A percentile compares a stretch with the other conserved stretches of the same genome.
Evolutionary conservation across 2,329 filamentous ascomycete species (phyloP).

Genomic region (Aureobasidium sp.): DNA sequence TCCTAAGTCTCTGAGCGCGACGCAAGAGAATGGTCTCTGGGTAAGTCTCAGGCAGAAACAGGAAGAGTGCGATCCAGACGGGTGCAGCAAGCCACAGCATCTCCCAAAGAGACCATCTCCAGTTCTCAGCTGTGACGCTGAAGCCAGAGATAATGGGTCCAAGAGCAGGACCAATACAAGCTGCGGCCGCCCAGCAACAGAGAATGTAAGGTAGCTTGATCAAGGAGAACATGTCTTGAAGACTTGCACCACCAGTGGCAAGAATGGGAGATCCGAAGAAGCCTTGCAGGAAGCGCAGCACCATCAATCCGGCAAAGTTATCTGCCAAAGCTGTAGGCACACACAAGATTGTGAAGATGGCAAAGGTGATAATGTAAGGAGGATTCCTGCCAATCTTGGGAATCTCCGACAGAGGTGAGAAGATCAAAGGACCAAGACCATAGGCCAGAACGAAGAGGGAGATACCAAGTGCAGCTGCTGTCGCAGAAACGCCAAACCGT

Average conservation of each 20-base stretch:
- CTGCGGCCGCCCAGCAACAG: slow-evolving; percentile 51
- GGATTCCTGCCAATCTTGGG: slow-evolving; percentile 60
- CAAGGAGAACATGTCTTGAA: slow-evolving; percentile 53
- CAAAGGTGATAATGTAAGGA: slow-evolving; percentile 61
- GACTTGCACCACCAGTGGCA: slow-evolving; percentile 48
- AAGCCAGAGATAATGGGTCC: slow-evolving; percentile 57
- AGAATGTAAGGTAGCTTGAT: slow-evolving; percentile 52
- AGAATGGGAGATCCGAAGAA: slow-evolving; percentile 61
- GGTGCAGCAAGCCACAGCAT: slow-evolving; percentile 56
- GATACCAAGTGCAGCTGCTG: slow-evolving; percentile 51
- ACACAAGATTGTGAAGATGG: slow-evolving; percentile 59
- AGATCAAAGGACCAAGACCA: slow-evolving; percentile 52
- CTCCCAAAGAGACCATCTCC: slow-evolving; percentile 60
- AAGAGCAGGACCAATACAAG: slow-evolving; percentile 46
- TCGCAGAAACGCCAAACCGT: slow-evolving; percentile 46
- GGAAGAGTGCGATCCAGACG: slow-evolving; percentile 50
- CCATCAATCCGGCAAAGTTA: slow-evolving; percentile 54
- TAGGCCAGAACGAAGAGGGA: slow-evolving; percentile 57
- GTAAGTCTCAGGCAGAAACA: slow-evolving; percentile 59
- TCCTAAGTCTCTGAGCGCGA: slow-evolving; percentile 52
- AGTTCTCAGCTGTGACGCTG: slow-evolving; percentile 48
- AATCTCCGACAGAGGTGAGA: slow-evolving; percentile 60
- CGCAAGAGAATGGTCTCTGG: slow-evolving; percentile 51
- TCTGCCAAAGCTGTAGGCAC: slow-evolving; percentile 57
- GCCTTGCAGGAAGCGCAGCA: slow-evolving; percentile 55